Conservation (phyloP, 2,329 filamentous ascomycete species). For the Botrytis deweyae region DNA sequence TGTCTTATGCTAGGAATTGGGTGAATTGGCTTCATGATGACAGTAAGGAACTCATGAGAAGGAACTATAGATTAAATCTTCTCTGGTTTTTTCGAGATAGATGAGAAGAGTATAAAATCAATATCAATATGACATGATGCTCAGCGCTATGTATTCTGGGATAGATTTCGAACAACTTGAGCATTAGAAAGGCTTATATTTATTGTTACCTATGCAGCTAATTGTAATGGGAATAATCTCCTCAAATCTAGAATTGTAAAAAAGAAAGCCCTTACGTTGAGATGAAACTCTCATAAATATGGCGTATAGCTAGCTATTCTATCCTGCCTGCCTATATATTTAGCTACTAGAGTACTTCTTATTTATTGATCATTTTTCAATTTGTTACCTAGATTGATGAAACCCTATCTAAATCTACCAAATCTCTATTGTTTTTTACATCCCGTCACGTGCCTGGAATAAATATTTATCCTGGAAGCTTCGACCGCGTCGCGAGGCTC, state of each 20-base stretch:
- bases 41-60: neutral
- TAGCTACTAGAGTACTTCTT: neutral
- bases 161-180: neutral
- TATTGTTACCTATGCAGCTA: neutral
- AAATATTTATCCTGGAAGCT: conserved; percentile 24
- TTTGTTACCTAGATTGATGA: neutral
- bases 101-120: neutral
- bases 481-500: conserved; percentile 25
- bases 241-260: neutral
- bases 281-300: neutral
- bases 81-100: neutral
- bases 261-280: neutral
- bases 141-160: neutral
- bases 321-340: neutral
- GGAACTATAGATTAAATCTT: neutral
- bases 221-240: neutral
- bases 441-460: conserved; percentile 14
- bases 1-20: neutral
- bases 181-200: neutral
- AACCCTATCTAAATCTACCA: neutral
- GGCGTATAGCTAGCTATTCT: neutral
- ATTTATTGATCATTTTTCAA: neutral
- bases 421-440: neutral
- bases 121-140: neutral
- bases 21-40: neutral